Base-by-base conservation (phyloP, 2,329 filamentous ascomycete species). In the Alternaria gansuensis region DNA sequence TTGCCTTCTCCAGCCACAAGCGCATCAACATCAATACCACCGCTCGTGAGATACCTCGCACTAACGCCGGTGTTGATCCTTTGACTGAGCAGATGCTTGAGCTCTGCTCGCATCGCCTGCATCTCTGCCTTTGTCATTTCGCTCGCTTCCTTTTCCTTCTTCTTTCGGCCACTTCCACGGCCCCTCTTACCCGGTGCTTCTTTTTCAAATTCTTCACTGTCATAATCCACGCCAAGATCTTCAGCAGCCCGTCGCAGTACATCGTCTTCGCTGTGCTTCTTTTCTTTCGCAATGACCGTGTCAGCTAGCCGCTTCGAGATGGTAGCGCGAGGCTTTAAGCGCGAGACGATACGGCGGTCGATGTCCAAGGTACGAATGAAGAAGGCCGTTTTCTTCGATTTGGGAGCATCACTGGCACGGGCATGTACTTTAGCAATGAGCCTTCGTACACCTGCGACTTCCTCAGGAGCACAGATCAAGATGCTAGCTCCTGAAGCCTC, bases 161-260 rank as follows among this genome's bases (percentile, higher is more conserved):
- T 83, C 78, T 89, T 90, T 39, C 91, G 82, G 1, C 90, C 89
- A 37, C 86, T 87, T 7, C 92, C 92, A 34, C 92, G 84, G 0
- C 82, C 81, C 21, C 75, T 68, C 0, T 90, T 83, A 6, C 88
- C 86, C 7, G 79, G 80, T 1, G 82, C 83, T 65, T 90, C 82
- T 11, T 67, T 67, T 41, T 85, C 90, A 62, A 97, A 89, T 44
- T 96, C 92, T 34, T 96, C 93, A 60, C 88, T 90, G 73, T 98
- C 93, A 74, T 96, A 97, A 51, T 97, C 94, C 0, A 98, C 91
- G 0, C 95, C 95, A 0, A 99, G 83, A 64, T 98, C 94, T 57
- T 97, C 93, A 0, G 95, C 95, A 0, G 93, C 93, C 46, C 86
- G 87, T 41, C 87, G 87, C 68, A 98, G 82, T 88, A 93, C 95